A percentile compares a stretch with the other conserved stretches of the same genome.
phyloP scores from a whole-genome alignment of 345 rosid genomes.

The Pistacia integerrima region DNA sequence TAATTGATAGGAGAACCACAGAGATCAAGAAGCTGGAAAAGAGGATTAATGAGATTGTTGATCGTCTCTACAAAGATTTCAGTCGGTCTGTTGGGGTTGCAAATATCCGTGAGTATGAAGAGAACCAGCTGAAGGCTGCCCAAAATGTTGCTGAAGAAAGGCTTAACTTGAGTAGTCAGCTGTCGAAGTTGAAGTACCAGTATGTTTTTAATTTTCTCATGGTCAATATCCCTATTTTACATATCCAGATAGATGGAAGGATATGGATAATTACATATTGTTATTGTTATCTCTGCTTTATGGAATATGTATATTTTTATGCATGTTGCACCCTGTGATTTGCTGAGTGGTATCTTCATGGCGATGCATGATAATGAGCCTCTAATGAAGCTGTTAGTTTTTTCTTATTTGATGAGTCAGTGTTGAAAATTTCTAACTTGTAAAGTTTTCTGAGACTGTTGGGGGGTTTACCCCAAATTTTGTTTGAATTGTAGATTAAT shows the following conservation, averaged over 20 bases:
- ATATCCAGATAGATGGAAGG: not conserved
- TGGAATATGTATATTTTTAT: not conserved
- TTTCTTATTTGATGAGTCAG: not conserved
- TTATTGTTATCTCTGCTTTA: not conserved
- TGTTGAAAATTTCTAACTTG: not conserved
- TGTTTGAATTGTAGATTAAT: conserved; percentile 7
- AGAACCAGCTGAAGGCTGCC: conserved; percentile 91
- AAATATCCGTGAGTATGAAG: conserved; percentile 96
- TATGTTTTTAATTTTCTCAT: conserved; percentile 46
- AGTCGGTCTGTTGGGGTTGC: conserved; percentile 81
- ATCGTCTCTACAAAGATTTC: conserved; percentile 71
- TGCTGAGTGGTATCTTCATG: not conserved
- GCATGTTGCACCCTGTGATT: not conserved
- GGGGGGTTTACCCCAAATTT: not conserved
- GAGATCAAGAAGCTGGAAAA: conserved; percentile 78
- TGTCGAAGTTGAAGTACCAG: conserved; percentile 95
- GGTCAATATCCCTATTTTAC: not conserved
- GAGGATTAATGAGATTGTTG: conserved; percentile 88
- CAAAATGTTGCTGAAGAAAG: conserved; percentile 88
- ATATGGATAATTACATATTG: not conserved
- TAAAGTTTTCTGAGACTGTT: not conserved
- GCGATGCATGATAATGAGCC: not conserved
- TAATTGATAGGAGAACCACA: conserved; percentile 59
- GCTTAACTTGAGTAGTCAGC: conserved; percentile 86
- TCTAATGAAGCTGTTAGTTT: not conserved